A percentile compares a stretch with the other conserved stretches of the same genome.
Conservation (phyloP, 345 rosid genomes). For the Cochlearia excelsa region DNA sequence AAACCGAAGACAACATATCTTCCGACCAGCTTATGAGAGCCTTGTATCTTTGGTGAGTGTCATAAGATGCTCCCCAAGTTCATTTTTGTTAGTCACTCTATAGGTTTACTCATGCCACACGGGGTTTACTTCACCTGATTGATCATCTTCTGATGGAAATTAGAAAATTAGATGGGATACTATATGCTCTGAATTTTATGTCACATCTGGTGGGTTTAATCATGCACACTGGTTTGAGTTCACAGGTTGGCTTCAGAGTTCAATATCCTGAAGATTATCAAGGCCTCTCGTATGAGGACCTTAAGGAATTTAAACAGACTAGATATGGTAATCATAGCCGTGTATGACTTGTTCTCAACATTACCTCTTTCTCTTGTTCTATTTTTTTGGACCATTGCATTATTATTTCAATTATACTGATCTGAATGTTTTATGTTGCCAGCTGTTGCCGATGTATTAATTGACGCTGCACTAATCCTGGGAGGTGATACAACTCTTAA, state of each 20-base stretch:
- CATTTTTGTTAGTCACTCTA: conserved; percentile 14
- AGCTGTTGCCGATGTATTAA: conserved; percentile 97
- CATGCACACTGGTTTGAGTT: conserved; percentile 21
- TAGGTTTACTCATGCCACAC: too few relatives aligned
- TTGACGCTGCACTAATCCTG: conserved; percentile 85
- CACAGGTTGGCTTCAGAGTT: conserved; percentile 91
- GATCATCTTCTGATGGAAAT: conserved; percentile 18
- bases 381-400: conserved; percentile 9
- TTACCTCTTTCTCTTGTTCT: conserved; percentile 18
- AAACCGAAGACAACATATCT: conserved; percentile 74
- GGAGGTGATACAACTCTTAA: conserved; percentile 84
- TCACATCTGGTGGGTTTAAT: conserved; percentile 15
- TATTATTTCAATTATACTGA: conserved; percentile 37
- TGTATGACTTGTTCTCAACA: conserved; percentile 22
- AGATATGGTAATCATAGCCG: conserved; percentile 72
- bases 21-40: conserved; percentile 66
- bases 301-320: conserved; percentile 91
- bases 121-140: not conserved
- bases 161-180: conserved; percentile 14
- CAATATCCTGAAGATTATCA: conserved; percentile 89
- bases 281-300: conserved; percentile 87
- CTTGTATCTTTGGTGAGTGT: conserved; percentile 87
- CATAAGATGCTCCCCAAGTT: conserved; percentile 8
- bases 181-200: conserved; percentile 17
- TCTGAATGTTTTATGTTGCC: conserved; percentile 41